These are phyloP conservation scores for Brassica nigra DNA, from an alignment of 345 rosid species.

Conservation along the genomic window DNA sequence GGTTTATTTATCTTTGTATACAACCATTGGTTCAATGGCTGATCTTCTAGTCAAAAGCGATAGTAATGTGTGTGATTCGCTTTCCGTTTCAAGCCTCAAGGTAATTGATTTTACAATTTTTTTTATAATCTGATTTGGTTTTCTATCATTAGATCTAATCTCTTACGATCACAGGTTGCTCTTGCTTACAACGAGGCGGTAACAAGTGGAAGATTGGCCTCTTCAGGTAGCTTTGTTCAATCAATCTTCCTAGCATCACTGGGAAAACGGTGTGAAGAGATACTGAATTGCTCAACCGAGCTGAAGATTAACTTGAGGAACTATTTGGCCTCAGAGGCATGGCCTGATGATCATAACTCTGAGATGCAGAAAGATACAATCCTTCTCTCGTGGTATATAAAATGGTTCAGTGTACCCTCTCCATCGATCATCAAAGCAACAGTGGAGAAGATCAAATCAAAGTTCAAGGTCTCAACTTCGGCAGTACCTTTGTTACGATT, in stretches of 20 bases:
- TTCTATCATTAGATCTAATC: not conserved
- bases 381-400: constrained; percentile 78
- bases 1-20: constrained; percentile 88
- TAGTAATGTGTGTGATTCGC: constrained; percentile 54
- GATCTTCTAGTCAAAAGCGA: constrained; percentile 58
- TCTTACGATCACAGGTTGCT: constrained; percentile 60
- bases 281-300: constrained; percentile 47
- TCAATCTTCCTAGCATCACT: constrained; percentile 68
- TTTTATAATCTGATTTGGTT: not conserved
- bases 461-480: constrained; percentile 43
- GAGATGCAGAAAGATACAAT: constrained; percentile 36
- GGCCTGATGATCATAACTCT: constrained; percentile 51
- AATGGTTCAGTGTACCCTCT: constrained; percentile 75
- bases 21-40: constrained; percentile 65
- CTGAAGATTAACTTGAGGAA: constrained; percentile 46
- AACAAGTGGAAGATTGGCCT: constrained; percentile 60
- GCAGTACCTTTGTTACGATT: constrained; percentile 65
- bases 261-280: constrained; percentile 69
- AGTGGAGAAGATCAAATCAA: constrained; percentile 55
- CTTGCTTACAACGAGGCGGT: constrained; percentile 77
- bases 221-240: constrained; percentile 72
- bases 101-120: constrained; percentile 42
- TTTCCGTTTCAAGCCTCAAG: constrained; percentile 80
- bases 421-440: constrained; percentile 52
- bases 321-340: constrained; percentile 61